Evolutionary conservation across 2,329 filamentous ascomycete species (phyloP).

Genomic region (Paraphoma sp.): DNA sequence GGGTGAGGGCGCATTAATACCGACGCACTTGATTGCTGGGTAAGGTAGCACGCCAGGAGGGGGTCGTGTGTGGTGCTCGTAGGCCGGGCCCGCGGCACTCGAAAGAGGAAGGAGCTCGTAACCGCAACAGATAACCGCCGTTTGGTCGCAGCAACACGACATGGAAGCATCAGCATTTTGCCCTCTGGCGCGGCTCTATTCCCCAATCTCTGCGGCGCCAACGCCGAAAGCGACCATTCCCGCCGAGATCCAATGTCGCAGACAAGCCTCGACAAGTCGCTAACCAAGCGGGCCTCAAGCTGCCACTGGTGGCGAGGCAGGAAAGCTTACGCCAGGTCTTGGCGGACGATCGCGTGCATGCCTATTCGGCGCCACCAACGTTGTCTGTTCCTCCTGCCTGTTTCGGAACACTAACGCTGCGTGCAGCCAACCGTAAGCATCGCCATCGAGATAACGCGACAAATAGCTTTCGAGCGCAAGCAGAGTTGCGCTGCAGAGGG

Average conservation of each 20-base stretch:
- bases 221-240: conserved; percentile 10
- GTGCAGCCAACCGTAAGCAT: neutral
- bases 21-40: conserved; percentile 3
- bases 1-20: conserved; percentile 6
- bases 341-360: neutral
- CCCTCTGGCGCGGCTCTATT: conserved; percentile 23
- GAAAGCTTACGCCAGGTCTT: conserved; percentile 4
- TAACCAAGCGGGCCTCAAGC: conserved; percentile 12
- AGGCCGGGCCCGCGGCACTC: conserved; percentile 11
- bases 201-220: conserved; percentile 11
- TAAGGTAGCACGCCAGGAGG: conserved; percentile 17
- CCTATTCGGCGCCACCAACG: conserved; percentile 6
- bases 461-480: neutral
- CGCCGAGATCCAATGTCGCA: conserved; percentile 15
- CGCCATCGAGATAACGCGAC: conserved; percentile 2
- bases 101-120: conserved; percentile 25
- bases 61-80: conserved; percentile 13
- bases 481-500: neutral
- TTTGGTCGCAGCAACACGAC: conserved; percentile 15
- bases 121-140: conserved; percentile 14
- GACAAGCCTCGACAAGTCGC: conserved; percentile 24
- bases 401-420: neutral
- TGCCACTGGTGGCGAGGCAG: conserved; percentile 6
- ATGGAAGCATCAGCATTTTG: conserved; percentile 27
- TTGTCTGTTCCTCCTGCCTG: conserved; percentile 1